Conservation (phyloP, 2,329 filamentous ascomycete species). For the Botrytis sinoallii region DNA sequence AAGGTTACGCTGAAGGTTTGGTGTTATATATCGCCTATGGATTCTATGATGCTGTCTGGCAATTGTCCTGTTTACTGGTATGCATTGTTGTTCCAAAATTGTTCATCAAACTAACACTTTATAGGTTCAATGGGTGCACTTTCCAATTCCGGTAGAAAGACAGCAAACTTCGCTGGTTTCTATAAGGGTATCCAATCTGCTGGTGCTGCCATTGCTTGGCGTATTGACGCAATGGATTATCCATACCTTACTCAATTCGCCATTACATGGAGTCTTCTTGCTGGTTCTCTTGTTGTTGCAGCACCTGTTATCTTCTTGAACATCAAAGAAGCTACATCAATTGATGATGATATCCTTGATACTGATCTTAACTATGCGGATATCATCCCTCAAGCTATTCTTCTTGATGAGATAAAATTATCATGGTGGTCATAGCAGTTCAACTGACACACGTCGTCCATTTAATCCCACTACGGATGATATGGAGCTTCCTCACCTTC, state of each 20-base stretch:
- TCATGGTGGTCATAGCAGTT: background rate
- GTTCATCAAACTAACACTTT: slow-evolving; percentile 17
- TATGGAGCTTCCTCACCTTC: slow-evolving; percentile 6
- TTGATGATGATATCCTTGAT: slow-evolving; percentile 80
- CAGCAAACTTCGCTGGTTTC: slow-evolving; percentile 84
- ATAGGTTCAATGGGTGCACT: slow-evolving; percentile 85
- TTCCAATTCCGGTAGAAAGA: slow-evolving; percentile 83
- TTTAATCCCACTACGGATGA: background rate
- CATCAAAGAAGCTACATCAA: slow-evolving; percentile 70
- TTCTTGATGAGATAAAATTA: slow-evolving; percentile 3
- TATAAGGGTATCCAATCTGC: slow-evolving; percentile 86
- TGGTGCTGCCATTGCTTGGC: slow-evolving; percentile 71
- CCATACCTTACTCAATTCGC: slow-evolving; percentile 71
- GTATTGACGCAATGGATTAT: slow-evolving; percentile 59
- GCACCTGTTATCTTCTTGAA: slow-evolving; percentile 72
- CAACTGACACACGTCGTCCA: background rate
- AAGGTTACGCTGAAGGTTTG: slow-evolving; percentile 70
- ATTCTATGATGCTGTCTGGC: slow-evolving; percentile 83
- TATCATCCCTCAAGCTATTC: slow-evolving; percentile 42
- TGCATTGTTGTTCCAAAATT: slow-evolving; percentile 51
- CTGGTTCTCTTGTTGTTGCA: slow-evolving; percentile 69
- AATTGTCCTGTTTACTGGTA: slow-evolving; percentile 83
- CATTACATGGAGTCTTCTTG: slow-evolving; percentile 70
- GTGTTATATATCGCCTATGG: slow-evolving; percentile 87
- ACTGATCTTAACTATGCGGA: slow-evolving; percentile 80